A percentile compares a stretch with the other conserved stretches of the same genome.
These are phyloP conservation scores for Verticillium dahliae DNA, from an alignment of 2,329 filamentous ascomycete genomes.

Conservation along the genomic window DNA sequence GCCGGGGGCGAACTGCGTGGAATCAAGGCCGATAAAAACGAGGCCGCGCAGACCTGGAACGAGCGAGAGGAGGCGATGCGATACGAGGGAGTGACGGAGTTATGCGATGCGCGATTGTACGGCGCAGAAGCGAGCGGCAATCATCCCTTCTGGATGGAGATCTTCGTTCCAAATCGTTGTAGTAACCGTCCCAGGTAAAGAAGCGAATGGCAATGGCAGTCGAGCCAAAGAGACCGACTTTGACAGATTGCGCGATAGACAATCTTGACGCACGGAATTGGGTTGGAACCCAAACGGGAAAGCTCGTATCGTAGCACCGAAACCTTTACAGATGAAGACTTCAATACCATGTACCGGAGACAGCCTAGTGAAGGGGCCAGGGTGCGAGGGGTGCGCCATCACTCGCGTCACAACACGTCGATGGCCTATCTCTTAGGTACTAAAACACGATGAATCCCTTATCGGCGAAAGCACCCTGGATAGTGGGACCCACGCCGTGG, in stretches of 20 bases:
- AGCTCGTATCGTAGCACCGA: background rate
- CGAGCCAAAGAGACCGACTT: background rate
- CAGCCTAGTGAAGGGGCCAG: background rate
- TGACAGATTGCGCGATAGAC: background rate
- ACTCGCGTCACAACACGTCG: background rate
- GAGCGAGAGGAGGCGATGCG: background rate
- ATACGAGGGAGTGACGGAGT: background rate
- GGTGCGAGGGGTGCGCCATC: background rate
- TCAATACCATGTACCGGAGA: background rate
- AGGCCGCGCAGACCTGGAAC: background rate
- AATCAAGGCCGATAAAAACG: background rate
- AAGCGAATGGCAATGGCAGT: background rate
- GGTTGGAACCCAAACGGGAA: background rate
- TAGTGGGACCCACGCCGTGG: too few species aligned
- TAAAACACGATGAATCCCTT: too few species aligned
- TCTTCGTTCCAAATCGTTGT: background rate
- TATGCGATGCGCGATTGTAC: background rate
- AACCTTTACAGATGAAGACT: too few species aligned
- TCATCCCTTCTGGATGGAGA: background rate
- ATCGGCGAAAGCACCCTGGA: too few species aligned
- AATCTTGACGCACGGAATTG: background rate
- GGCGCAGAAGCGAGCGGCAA: background rate
- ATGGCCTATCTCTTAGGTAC: background rate
- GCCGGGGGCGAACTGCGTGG: background rate
- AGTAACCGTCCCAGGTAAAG: background rate